Evolutionary conservation across 2,329 filamentous ascomycete species (phyloP), one percentile per base, ranked within the genome.

Genomic region (Parascedosporium putredinis): DNA sequence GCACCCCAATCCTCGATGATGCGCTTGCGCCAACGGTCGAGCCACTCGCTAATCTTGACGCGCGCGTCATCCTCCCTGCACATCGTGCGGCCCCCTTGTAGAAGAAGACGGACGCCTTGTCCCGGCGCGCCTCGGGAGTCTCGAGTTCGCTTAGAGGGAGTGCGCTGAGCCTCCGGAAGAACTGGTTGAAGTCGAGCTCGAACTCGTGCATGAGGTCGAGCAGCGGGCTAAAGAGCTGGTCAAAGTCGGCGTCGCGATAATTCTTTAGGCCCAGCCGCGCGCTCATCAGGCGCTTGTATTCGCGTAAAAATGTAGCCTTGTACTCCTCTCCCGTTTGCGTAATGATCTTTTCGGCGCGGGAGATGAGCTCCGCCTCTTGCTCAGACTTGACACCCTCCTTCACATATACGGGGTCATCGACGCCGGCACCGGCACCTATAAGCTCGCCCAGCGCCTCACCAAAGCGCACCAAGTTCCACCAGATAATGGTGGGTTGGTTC

Each of bases 381-480:
- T 43, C 50, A 9, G n/a, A 5, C 4, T 63, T 59, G 2, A 95
- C 79, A 1, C 91, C 90, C 12, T 88, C 76, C 7, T 78, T 72
- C 4, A 86, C 67, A 58, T 95, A 96, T 2, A 70, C 70, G 2
- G 78, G 66, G 9, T 84, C 77, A 59, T 98, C 90, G 27, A 91
- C 82, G 33, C 73, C 69, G 1, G 74, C 67, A 0, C 86, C 91
- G 0, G 84, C 79, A 16, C 91, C 93, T 50, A 98, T 80, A 2
- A 95, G 73, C 66, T 97, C 93, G 18, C 88, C 93, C 0, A 98
- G 63, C 0, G 86, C 79, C 67, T 98, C 93, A 51, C 89, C 93
- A 0, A 98, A 76, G 1, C 93, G 82, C 1, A 96, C 88, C 0
- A 97, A 74, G 60, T 97, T 97, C 93, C 93, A 98, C 93, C 93